Evolutionary conservation across 1,284 basidiomycete species (phyloP), one percentile per base, ranked within the genome.

Genomic region (Fomitopsis pinicola): DNA sequence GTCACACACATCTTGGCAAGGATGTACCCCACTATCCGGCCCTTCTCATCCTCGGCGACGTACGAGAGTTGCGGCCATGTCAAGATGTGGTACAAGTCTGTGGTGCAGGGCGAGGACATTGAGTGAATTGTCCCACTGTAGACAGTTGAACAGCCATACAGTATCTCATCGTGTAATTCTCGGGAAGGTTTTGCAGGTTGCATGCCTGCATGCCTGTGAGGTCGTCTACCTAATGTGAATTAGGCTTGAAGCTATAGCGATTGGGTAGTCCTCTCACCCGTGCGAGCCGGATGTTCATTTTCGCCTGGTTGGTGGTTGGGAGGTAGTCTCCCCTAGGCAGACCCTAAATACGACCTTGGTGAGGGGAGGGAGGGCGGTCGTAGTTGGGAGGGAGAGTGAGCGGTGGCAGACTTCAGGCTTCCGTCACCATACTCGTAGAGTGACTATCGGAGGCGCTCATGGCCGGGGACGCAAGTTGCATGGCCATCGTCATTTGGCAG

Each of bases 11-110:
- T 96, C 75, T 97, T 97, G 0, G 93, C 94, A 12, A 98, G 78
- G 28, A 98, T 95, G 74, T 98, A 98, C 26, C 96, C 96, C 1
- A 98, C 94, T 54, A 98, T 89, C 56, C 92, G 82, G 0, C 95
- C 94, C 69, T 88, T 88, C 63, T 88, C 84, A 70, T 97, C 94
- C 71, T 97, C 94, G 0, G 95, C 96, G 19, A 98, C 94, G 72
- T 92, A 98, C 2, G 94, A 97, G 26, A 98, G 81, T 66, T 94
- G 89, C 1, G 96, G 96, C 96, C 96, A 98, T 9, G 90, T 94
- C 70, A 96, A 77, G 7, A 87, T 82, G 71, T 97, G 94, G 73
- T 94, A 95, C 56, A 95, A 81, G 80, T 97, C 95, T 97, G 59
- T 40, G 48, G 26, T 26, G 15, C 30, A 33, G 14, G 28, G 30